Base-by-base conservation (phyloP, 306 rosid genomes). In the Crotalaria pallida region DNA sequence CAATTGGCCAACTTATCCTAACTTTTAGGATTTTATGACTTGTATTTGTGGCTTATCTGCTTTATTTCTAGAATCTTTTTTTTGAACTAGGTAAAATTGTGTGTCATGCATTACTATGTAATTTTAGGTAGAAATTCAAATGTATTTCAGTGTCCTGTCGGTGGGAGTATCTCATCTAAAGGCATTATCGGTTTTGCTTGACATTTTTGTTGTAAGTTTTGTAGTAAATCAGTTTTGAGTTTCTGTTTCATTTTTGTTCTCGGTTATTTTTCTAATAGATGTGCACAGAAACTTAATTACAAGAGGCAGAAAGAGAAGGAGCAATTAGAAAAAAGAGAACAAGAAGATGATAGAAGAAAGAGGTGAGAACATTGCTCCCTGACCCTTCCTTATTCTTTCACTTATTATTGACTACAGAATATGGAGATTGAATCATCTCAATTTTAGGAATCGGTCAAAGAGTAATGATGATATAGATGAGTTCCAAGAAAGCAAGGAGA, bases 251-350 rank as follows among this genome's bases (percentile, higher is more conserved):
- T 48, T 43, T 51, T 38, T 52, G 81, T 64, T n/a, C 57, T 62
- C 19, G 17, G 57, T 76, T 9, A 56, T 31, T 49, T 44, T 72
- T 38, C n/a, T 3, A 75, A 58, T 77, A 90, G 98, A 64, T 90
- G 98, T 71, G 83, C 90, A 3, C 68, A 57, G 69, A 92, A 92
- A 79, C 96, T 88, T 82, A 79, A 90, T 77, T 92, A 89, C 88
- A 88, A 85, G 78, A 85, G 89, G 68, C 77, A 62, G 73, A 92
- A 88, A 79, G 96, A 90, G 82, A 92, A 77, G 84, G 98, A 88
- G 72, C 79, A 49, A 72, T 41, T 67, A 61, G 86, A 82, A 59
- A 92, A 75, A 72, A 69, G 55, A 71, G 84, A 79, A 51, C 80
- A 77, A 33, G 87, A 88, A 74, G 83, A 82, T 62, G 84, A 75